phyloP scores from a whole-genome alignment of 495 filamentous ascomycete genomes.

The Annulohypoxylon nitens region DNA sequence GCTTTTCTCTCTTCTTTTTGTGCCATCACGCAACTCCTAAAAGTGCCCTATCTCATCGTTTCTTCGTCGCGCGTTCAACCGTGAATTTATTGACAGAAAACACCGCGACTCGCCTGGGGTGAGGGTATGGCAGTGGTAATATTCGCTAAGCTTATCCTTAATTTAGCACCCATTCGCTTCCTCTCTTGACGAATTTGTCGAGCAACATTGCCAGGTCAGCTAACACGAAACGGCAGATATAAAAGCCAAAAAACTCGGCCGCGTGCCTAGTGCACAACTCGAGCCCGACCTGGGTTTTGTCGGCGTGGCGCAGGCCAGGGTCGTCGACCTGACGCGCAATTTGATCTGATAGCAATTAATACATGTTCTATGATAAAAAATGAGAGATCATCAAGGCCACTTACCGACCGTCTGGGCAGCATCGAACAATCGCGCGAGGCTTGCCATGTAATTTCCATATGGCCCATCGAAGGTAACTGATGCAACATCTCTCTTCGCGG shows the following conservation, averaged over 20 bases:
- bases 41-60: conserved; percentile 5
- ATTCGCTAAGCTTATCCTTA: conserved; percentile 30
- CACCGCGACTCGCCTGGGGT: background rate
- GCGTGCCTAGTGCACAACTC: conserved; percentile 94
- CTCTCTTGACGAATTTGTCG: conserved; percentile 97
- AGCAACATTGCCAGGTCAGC: conserved; percentile 86
- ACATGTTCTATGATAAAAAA: background rate
- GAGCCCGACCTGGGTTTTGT: conserved; percentile 89
- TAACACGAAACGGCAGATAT: conserved; percentile 92
- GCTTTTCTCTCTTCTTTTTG: background rate
- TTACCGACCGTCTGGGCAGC: conserved; percentile 92
- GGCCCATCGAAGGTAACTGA: conserved; percentile 81
- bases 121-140: background rate
- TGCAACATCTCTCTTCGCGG: conserved; percentile 75
- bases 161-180: conserved; percentile 91
- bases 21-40: background rate
- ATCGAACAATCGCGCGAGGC: conserved; percentile 92
- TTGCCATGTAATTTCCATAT: conserved; percentile 89
- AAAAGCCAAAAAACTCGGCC: conserved; percentile 98
- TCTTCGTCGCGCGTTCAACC: conserved; percentile 18
- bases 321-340: conserved; percentile 96
- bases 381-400: conserved; percentile 49
- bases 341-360: conserved; percentile 74
- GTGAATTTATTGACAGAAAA: conserved; percentile 12
- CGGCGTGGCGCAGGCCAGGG: conserved; percentile 82